Percentiles rank a stretch among this genome's conserved stretches.
phyloP scores from a whole-genome alignment of 805 yeast species.

The Barnettozyma californica region DNA sequence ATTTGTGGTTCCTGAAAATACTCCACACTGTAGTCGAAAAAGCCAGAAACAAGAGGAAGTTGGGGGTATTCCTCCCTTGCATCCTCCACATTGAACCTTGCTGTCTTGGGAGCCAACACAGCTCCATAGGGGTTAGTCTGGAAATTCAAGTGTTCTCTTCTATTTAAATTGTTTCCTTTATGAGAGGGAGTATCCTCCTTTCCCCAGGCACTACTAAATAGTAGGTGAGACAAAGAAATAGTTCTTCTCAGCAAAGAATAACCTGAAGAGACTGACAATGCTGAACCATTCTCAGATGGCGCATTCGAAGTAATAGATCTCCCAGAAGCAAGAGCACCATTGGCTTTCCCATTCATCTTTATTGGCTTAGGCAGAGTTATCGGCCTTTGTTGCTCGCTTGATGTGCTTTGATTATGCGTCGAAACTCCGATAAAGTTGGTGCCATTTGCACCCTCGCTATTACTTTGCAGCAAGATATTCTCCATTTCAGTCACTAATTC shows the following conservation, averaged over 20 bases:
- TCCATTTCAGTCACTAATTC: conserved; percentile 64
- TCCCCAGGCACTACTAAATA: conserved; percentile 25
- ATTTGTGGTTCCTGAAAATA: conserved; percentile 96
- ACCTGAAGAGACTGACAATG: conserved; percentile 9
- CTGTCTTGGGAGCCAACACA: conserved; percentile 52
- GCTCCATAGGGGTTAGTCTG: conserved; percentile 31
- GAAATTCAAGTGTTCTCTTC: conserved; percentile 2
- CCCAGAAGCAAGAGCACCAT: neutral
- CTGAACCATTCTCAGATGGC: neutral
- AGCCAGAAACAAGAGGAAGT: conserved; percentile 54
- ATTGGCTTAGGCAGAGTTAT: conserved; percentile 34
- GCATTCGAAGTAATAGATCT: conserved; percentile 18
- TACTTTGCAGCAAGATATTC: conserved; percentile 49
- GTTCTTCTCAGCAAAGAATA: conserved; percentile 21
- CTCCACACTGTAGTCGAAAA: conserved; percentile 73
- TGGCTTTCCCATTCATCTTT: conserved; percentile 28
- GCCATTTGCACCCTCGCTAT: conserved; percentile 7
- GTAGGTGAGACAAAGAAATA: conserved; percentile 25
- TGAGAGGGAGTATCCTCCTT: conserved; percentile 14
- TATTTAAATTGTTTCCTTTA: conserved; percentile 8
- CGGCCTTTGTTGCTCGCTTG: conserved; percentile 22
- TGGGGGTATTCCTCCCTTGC: conserved; percentile 22
- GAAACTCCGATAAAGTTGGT: conserved; percentile 6
- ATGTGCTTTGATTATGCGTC: conserved; percentile 19
- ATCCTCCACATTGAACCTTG: conserved; percentile 38